These are phyloP conservation scores for Colletotrichum australisinense DNA, from an alignment of 2,329 filamentous ascomycete genomes.

Conservation along the genomic window DNA sequence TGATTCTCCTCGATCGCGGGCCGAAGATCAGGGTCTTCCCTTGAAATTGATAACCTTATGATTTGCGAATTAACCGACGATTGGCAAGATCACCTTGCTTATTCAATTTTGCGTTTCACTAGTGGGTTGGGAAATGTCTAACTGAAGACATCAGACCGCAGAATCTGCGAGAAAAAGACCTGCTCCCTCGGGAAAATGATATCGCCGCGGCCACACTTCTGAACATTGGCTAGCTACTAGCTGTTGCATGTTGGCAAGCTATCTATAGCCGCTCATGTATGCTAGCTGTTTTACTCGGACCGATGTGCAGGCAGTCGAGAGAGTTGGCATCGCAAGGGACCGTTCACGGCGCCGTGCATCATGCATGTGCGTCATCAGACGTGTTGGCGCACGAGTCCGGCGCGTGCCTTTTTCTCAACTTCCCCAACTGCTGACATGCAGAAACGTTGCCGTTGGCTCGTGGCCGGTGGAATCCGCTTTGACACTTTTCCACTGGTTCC, in stretches of 20 bases:
- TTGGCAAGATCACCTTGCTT: not conserved
- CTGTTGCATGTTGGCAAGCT: not conserved
- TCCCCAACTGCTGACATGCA: not conserved
- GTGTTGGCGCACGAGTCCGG: constrained; percentile 2
- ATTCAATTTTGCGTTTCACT: not conserved
- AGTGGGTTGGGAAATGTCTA: not conserved
- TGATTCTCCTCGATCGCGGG: not conserved
- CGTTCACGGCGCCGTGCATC: constrained; percentile 23
- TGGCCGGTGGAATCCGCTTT: not conserved
- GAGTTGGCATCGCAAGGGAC: not conserved
- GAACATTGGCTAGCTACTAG: not conserved
- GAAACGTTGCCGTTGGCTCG: not conserved
- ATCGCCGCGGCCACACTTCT: no score
- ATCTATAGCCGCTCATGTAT: not conserved
- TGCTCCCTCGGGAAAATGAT: not conserved
- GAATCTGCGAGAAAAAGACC: not conserved
- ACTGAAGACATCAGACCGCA: not conserved
- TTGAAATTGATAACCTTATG: constrained; percentile 2
- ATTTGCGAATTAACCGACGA: not conserved
- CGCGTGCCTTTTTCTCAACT: not conserved
- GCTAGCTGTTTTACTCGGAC: not conserved
- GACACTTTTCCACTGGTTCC: not conserved
- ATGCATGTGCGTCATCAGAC: constrained; percentile 21
- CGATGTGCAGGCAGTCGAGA: not conserved
- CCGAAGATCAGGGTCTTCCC: constrained; percentile 17